phyloP scores from a whole-genome alignment of 2,329 filamentous ascomycete species.

The Aureobasidium lini region DNA sequence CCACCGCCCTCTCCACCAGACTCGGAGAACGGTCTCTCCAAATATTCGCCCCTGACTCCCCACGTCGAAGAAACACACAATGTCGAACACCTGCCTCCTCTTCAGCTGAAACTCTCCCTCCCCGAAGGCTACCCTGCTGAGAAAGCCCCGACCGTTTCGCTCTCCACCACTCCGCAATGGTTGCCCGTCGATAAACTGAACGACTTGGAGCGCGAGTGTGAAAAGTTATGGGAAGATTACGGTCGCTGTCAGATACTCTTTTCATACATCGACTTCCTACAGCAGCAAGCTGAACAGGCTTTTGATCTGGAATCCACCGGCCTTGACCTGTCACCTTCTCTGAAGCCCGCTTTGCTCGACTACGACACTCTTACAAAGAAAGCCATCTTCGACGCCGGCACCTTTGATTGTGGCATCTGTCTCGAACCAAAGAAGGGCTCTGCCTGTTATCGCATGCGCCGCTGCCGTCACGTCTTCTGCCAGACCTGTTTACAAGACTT shows the following conservation, averaged over 20 bases:
- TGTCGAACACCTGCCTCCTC: slow-evolving; percentile 45
- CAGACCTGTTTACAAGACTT: slow-evolving; percentile 79
- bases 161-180: slow-evolving; percentile 47
- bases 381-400: slow-evolving; percentile 70
- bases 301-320: slow-evolving; percentile 44
- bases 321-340: slow-evolving; percentile 40
- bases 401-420: slow-evolving; percentile 83
- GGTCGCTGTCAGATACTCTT: slow-evolving; percentile 51
- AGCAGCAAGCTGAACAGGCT: slow-evolving; percentile 49
- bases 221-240: slow-evolving; percentile 52
- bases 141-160: slow-evolving; percentile 41
- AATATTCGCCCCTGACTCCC: neutral
- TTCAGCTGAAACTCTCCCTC: slow-evolving; percentile 46
- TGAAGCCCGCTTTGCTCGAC: slow-evolving; percentile 66
- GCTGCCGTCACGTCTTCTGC: slow-evolving; percentile 90
- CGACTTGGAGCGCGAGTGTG: slow-evolving; percentile 41
- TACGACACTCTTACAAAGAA: slow-evolving; percentile 69
- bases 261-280: slow-evolving; percentile 53
- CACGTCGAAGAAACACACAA: neutral
- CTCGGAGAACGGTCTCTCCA: slow-evolving; percentile 25
- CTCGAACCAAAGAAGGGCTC: slow-evolving; percentile 85
- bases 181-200: slow-evolving; percentile 39
- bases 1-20: slow-evolving; percentile 34
- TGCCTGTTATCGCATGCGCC: slow-evolving; percentile 70
- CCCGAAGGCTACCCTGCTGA: slow-evolving; percentile 50